Percentiles rank a stretch among this genome's conserved stretches.
phyloP scores from a whole-genome alignment of 805 yeast genomes.

The Candida pini region DNA sequence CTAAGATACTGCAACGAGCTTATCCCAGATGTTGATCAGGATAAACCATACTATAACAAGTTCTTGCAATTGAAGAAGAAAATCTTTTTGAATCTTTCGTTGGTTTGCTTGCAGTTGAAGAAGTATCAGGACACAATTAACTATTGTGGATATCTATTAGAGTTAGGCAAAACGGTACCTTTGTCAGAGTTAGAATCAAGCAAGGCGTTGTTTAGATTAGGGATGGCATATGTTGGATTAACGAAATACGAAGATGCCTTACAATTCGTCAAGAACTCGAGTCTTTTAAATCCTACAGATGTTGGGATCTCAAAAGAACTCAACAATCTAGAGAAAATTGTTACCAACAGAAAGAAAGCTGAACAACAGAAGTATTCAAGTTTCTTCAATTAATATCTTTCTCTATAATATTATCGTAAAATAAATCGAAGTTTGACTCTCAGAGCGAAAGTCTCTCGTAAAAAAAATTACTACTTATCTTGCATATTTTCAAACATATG shows the following conservation, averaged over 20 bases:
- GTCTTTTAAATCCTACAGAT: constrained; percentile 41
- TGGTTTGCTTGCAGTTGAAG: constrained; percentile 45
- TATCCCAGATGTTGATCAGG: constrained; percentile 63
- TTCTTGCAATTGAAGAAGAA: constrained; percentile 48
- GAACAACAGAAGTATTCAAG: constrained; percentile 56
- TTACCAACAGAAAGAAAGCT: constrained; percentile 39
- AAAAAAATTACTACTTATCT: no score
- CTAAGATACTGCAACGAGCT: constrained; percentile 66
- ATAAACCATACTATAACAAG: constrained; percentile 43
- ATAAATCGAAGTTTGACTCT: no score
- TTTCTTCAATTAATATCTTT: constrained; percentile 50
- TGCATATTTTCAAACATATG: no score
- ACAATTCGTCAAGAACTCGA: constrained; percentile 39
- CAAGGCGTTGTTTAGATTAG: constrained; percentile 25
- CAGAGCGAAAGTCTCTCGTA: no score
- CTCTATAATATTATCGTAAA: no score
- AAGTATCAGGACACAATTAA: constrained; percentile 45
- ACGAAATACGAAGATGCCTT: constrained; percentile 47
- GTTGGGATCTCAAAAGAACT: constrained; percentile 41
- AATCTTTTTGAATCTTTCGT: constrained; percentile 51
- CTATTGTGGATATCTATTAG: constrained; percentile 53
- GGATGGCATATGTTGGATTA: constrained; percentile 30
- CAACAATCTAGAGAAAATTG: constrained; percentile 32
- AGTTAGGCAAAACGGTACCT: constrained; percentile 32
- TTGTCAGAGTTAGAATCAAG: constrained; percentile 20